Evolutionary conservation across 371 early-diverging fungal genomes (phyloP).

Genomic region (Syncephalastrum contaminatum): DNA sequence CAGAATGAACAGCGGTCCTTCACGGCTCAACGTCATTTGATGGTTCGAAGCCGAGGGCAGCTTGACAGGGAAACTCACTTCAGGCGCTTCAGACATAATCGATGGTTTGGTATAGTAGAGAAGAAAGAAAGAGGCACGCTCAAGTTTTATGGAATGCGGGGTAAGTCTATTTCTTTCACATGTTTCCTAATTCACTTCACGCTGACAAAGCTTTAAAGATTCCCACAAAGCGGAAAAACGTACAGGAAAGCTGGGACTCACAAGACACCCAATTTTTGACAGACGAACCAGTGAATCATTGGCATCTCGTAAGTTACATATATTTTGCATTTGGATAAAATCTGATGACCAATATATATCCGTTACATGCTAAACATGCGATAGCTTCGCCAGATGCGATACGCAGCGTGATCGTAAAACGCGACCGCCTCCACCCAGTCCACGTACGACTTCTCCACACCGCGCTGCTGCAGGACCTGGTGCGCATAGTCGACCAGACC

Average conservation of each 20-base stretch:
- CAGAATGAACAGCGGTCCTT: slow-evolving; percentile 60
- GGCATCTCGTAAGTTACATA: too few relatives aligned
- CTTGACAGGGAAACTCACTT: slow-evolving; percentile 26
- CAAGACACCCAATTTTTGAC: too few relatives aligned
- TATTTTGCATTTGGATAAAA: too few relatives aligned
- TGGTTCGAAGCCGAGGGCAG: slow-evolving; percentile 40
- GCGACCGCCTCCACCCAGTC: slow-evolving; percentile 52
- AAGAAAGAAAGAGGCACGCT: too few relatives aligned
- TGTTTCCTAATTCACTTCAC: too few relatives aligned
- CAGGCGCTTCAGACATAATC: slow-evolving; percentile 4
- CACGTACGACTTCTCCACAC: slow-evolving; percentile 37
- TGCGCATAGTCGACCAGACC: slow-evolving; percentile 45
- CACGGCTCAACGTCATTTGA: slow-evolving; percentile 47
- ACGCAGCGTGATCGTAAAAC: slow-evolving; percentile 41
- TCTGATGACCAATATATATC: too few relatives aligned
- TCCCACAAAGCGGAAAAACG: too few relatives aligned
- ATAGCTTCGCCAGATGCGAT: slow-evolving; percentile 46
- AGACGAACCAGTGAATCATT: too few relatives aligned
- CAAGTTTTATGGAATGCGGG: too few relatives aligned
- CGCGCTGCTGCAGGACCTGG: slow-evolving; percentile 29
- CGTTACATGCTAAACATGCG: slow-evolving; percentile 5
- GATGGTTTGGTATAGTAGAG: neutral
- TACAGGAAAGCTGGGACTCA: too few relatives aligned
- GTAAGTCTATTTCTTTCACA: too few relatives aligned
- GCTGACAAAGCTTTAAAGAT: too few relatives aligned